Evolutionary conservation across 1,284 basidiomycete genomes (phyloP).

Genomic region (Fistulinella cinereoalba): DNA sequence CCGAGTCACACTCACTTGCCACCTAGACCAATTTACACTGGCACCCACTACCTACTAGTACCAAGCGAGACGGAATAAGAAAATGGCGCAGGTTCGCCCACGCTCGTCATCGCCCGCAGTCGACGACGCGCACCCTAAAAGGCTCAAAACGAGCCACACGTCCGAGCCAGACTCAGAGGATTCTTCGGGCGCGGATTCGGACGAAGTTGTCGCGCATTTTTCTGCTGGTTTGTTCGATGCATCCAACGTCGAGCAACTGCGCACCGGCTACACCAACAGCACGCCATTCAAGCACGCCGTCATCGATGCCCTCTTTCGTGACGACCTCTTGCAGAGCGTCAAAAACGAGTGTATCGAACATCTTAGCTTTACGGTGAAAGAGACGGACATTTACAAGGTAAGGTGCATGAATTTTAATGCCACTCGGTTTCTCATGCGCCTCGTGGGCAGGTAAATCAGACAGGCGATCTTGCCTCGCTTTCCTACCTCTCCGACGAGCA

Average conservation of each 20-base stretch:
- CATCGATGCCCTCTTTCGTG: slow-evolving; percentile 81
- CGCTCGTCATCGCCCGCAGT: slow-evolving; percentile 25
- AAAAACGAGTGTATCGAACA: slow-evolving; percentile 82
- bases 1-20: too few relatives aligned
- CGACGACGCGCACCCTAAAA: slow-evolving; percentile 19
- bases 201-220: slow-evolving; percentile 10
- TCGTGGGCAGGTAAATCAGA: slow-evolving; percentile 82
- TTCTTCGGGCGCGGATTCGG: neutral
- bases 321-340: slow-evolving; percentile 74
- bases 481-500: slow-evolving; percentile 79
- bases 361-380: slow-evolving; percentile 92
- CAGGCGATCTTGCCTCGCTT: slow-evolving; percentile 93
- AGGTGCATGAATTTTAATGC: slow-evolving; percentile 11
- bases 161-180: too few relatives aligned
- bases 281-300: slow-evolving; percentile 85
- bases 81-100: slow-evolving; percentile 30
- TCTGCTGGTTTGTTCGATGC: slow-evolving; percentile 52
- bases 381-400: slow-evolving; percentile 99
- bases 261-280: slow-evolving; percentile 54
- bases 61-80: neutral
- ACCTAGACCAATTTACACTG: too few relatives aligned
- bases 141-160: slow-evolving; percentile 23
- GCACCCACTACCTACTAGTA: neutral
- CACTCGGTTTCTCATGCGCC: neutral
- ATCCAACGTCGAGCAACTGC: slow-evolving; percentile 52